Evolutionary conservation across 768 basidiomycete species (phyloP).

Genomic region (Clathrus columnatus): DNA sequence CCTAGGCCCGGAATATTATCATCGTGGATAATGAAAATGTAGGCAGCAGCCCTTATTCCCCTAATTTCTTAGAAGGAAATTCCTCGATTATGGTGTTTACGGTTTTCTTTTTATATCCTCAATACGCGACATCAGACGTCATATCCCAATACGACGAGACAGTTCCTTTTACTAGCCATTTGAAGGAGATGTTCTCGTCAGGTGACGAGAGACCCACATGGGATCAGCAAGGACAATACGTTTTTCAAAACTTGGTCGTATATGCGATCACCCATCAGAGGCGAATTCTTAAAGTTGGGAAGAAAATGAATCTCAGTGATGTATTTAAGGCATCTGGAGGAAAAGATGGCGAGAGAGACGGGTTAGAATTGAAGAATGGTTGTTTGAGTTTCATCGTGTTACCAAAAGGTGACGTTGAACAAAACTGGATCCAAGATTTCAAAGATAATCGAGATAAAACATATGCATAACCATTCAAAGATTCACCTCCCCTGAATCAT

Average conservation of each 20-base stretch:
- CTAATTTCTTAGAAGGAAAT: constrained; percentile 55
- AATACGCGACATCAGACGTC: constrained; percentile 81
- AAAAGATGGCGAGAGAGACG: constrained; percentile 61
- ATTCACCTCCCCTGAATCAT: background rate
- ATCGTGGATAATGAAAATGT: constrained; percentile 43
- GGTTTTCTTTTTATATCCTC: constrained; percentile 89
- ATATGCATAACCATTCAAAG: background rate
- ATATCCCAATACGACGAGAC: constrained; percentile 81
- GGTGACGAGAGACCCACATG: constrained; percentile 44
- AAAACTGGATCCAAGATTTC: constrained; percentile 82
- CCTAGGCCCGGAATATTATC: constrained; percentile 68
- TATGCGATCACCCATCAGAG: constrained; percentile 76
- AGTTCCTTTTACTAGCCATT: constrained; percentile 70
- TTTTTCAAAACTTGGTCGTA: constrained; percentile 52
- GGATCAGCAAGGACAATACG: constrained; percentile 68
- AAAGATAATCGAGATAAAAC: constrained; percentile 35
- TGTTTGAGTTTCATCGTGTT: constrained; percentile 74
- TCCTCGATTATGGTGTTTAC: constrained; percentile 65
- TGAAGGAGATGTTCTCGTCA: constrained; percentile 78
- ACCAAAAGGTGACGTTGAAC: constrained; percentile 67
- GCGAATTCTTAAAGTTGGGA: constrained; percentile 83
- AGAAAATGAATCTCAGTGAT: constrained; percentile 78
- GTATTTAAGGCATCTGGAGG: constrained; percentile 57
- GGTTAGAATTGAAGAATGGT: constrained; percentile 76
- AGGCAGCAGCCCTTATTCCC: constrained; percentile 46